Conservation (phyloP, 2,329 filamentous ascomycete species). For the Trichoderma koningiopsis region DNA sequence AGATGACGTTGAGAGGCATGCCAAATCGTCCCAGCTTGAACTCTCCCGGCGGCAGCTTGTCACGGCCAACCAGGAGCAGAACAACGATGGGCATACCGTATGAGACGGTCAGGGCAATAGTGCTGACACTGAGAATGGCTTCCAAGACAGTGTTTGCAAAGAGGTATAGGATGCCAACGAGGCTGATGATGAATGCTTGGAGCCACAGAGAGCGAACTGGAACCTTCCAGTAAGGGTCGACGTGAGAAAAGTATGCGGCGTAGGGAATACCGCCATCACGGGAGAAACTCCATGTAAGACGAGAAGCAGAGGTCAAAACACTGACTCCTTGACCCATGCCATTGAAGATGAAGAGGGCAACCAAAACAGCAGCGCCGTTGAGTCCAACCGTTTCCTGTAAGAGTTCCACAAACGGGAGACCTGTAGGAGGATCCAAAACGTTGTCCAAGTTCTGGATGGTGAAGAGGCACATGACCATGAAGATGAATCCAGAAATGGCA, state of each 20-base stretch:
- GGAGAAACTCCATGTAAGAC: slow-evolving; percentile 58
- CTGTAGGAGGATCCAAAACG: slow-evolving; percentile 44
- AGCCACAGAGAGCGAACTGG: slow-evolving; percentile 55
- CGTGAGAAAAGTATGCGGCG: slow-evolving; percentile 46
- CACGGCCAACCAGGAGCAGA: slow-evolving; percentile 53
- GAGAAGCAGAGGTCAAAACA: slow-evolving; percentile 53
- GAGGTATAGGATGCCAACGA: slow-evolving; percentile 58
- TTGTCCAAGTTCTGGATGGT: slow-evolving; percentile 50
- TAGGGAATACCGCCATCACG: slow-evolving; percentile 54
- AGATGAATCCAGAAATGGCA: slow-evolving; percentile 52
- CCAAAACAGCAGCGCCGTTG: slow-evolving; percentile 46
- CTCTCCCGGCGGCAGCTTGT: slow-evolving; percentile 50
- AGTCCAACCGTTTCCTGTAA: slow-evolving; percentile 41
- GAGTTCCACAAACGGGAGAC: slow-evolving; percentile 54
- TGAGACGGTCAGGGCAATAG: slow-evolving; percentile 57
- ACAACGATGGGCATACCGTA: slow-evolving; percentile 52
- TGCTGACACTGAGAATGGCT: slow-evolving; percentile 58
- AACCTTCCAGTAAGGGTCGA: slow-evolving; percentile 52
- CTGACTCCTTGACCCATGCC: slow-evolving; percentile 56
- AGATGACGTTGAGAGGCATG: slow-evolving; percentile 49
- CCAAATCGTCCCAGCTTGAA: slow-evolving; percentile 52
- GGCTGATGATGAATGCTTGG: slow-evolving; percentile 47
- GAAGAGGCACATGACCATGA: slow-evolving; percentile 56
- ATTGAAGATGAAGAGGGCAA: slow-evolving; percentile 58
- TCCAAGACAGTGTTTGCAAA: slow-evolving; percentile 56